phyloP scores from a whole-genome alignment of 306 rosid species.

The Casuarina cunninghamiana region DNA sequence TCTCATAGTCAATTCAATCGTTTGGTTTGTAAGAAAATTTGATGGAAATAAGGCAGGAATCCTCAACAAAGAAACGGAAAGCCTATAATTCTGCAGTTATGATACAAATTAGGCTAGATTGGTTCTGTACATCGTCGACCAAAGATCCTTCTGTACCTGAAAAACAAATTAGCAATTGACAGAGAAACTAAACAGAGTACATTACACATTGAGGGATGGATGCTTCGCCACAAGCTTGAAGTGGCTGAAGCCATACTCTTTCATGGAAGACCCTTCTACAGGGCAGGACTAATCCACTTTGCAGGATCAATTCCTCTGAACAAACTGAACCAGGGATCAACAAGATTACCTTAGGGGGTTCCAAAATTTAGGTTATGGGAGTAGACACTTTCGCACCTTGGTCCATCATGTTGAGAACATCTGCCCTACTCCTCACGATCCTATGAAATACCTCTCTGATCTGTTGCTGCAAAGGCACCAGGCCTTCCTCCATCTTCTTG shows the following conservation, averaged over 20 bases:
- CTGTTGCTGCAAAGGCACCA: constrained; percentile 86
- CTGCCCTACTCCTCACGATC: constrained; percentile 78
- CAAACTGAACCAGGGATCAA: constrained; percentile 14
- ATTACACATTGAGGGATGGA: constrained; percentile 12
- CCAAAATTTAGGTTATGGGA: constrained; percentile 37
- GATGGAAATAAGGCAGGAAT: background rate
- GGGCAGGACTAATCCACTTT: constrained; percentile 35
- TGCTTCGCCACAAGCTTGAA: constrained; percentile 10
- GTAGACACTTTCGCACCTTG: constrained; percentile 56
- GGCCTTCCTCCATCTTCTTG: constrained; percentile 74
- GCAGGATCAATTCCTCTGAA: constrained; percentile 20
- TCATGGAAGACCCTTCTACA: background rate
- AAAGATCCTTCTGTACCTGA: constrained; percentile 10
- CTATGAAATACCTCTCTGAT: constrained; percentile 87
- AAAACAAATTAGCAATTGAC: background rate
- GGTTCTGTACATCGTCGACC: constrained; percentile 24
- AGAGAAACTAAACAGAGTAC: constrained; percentile 1
- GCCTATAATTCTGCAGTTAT: background rate
- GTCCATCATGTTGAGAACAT: constrained; percentile 72
- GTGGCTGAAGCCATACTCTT: constrained; percentile 25
- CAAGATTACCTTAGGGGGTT: constrained; percentile 5
- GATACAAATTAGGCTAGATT: background rate
- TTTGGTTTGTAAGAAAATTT: background rate
- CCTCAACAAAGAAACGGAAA: background rate
- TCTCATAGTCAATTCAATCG: too few relatives aligned